phyloP scores from a whole-genome alignment of 1,284 basidiomycete species.

The Cutaneotrichosporon cyanovorans region DNA sequence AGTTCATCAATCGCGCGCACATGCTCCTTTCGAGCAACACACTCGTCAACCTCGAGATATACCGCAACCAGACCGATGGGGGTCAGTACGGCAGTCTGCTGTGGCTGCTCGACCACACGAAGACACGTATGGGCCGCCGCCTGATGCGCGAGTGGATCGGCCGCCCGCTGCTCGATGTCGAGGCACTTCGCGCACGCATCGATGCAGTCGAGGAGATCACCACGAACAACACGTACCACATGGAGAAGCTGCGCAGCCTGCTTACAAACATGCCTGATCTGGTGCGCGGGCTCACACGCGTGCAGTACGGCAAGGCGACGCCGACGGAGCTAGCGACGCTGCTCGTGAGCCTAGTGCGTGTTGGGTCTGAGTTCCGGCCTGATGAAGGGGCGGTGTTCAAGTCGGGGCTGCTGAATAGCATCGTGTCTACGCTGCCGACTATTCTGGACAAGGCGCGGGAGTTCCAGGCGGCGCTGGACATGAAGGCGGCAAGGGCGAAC shows the following conservation, averaged over 20 bases:
- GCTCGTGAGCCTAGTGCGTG: slow-evolving; percentile 65
- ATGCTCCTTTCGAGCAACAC: slow-evolving; percentile 90
- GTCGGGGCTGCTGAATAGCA: slow-evolving; percentile 62
- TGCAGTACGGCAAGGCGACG: slow-evolving; percentile 83
- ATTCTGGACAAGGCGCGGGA: slow-evolving; percentile 55
- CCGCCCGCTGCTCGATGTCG: slow-evolving; percentile 67
- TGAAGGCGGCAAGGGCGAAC: slow-evolving; percentile 62
- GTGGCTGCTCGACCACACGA: slow-evolving; percentile 77
- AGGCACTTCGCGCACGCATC: slow-evolving; percentile 64
- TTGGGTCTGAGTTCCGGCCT: slow-evolving; percentile 60
- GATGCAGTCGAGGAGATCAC: slow-evolving; percentile 79
- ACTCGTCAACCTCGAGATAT: slow-evolving; percentile 82
- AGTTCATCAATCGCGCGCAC: slow-evolving; percentile 67
- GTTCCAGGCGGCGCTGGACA: slow-evolving; percentile 57
- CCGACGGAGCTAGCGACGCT: slow-evolving; percentile 75
- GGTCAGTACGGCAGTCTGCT: slow-evolving; percentile 69
- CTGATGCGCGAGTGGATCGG: slow-evolving; percentile 80
- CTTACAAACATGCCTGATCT: slow-evolving; percentile 77
- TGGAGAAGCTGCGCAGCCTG: slow-evolving; percentile 59
- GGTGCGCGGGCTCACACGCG: slow-evolving; percentile 74
- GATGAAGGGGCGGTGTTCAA: slow-evolving; percentile 55
- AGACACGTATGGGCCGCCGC: slow-evolving; percentile 80
- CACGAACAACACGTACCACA: slow-evolving; percentile 51
- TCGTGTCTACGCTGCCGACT: slow-evolving; percentile 61
- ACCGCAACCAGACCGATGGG: slow-evolving; percentile 76